Conservation (phyloP, 2,329 filamentous ascomycete species). For the Pseudogymnoascus sp. region DNA sequence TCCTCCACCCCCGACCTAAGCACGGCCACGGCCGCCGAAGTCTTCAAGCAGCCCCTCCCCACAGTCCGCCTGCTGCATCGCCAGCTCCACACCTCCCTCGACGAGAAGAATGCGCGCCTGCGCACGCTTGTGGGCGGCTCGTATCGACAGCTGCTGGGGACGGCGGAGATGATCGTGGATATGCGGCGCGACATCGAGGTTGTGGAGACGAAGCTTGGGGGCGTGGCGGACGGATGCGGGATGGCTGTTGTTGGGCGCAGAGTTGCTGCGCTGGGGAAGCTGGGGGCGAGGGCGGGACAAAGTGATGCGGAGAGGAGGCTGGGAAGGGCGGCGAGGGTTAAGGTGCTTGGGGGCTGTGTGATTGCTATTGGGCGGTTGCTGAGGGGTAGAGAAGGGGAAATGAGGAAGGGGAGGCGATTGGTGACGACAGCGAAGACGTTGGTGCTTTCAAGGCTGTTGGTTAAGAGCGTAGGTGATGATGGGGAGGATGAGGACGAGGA, state of each 20-base stretch:
- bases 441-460: constrained; percentile 65
- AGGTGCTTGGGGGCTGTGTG: constrained; percentile 43
- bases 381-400: constrained; percentile 24
- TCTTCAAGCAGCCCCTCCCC: constrained; percentile 45
- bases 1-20: constrained; percentile 44
- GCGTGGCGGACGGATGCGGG: constrained; percentile 71
- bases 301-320: constrained; percentile 17
- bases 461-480: constrained; percentile 60
- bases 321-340: constrained; percentile 34
- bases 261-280: constrained; percentile 44
- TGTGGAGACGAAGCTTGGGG: constrained; percentile 61
- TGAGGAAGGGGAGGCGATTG: constrained; percentile 29
- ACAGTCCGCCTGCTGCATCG: constrained; percentile 57
- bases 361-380: constrained; percentile 42
- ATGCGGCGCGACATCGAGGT: constrained; percentile 73
- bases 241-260: constrained; percentile 61
- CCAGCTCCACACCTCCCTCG: constrained; percentile 47
- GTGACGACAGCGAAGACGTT: constrained; percentile 60
- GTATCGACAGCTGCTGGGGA: constrained; percentile 85
- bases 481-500: constrained; percentile 29
- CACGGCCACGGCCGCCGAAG: constrained; percentile 30
- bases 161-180: constrained; percentile 84
- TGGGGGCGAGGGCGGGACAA: constrained; percentile 28
- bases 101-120: constrained; percentile 53
- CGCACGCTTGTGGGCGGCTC: constrained; percentile 56